Evolutionary conservation across 495 filamentous ascomycete genomes (phyloP).

Genomic region (Penicillium verhagenii): DNA sequence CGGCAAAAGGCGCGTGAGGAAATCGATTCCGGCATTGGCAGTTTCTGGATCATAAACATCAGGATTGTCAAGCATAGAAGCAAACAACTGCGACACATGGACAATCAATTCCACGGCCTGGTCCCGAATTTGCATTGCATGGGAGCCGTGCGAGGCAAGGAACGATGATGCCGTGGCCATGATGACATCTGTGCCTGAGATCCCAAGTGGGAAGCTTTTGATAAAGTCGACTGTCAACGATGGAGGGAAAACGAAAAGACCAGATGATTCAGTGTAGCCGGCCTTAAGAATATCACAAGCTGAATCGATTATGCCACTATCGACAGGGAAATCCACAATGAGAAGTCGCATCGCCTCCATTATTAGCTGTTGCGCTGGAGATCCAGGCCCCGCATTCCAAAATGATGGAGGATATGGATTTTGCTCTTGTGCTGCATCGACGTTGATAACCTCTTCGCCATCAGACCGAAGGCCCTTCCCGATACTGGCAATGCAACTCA

Average conservation of each 20-base stretch:
- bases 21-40: constrained; percentile 71
- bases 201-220: constrained; percentile 56
- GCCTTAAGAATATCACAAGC: constrained; percentile 73
- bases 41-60: constrained; percentile 70
- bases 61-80: constrained; percentile 57
- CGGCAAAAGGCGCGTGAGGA: constrained; percentile 64
- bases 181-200: constrained; percentile 68
- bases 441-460: constrained; percentile 68
- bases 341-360: constrained; percentile 48
- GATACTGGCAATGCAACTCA: constrained; percentile 73
- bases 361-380: constrained; percentile 56
- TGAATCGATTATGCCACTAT: constrained; percentile 70
- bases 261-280: constrained; percentile 75
- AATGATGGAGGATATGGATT: constrained; percentile 47
- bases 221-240: constrained; percentile 70
- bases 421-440: constrained; percentile 41
- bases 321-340: constrained; percentile 55
- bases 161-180: constrained; percentile 78
- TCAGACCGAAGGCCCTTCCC: constrained; percentile 77
- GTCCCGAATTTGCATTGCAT: constrained; percentile 49
- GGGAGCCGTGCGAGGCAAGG: constrained; percentile 57
- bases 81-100: constrained; percentile 65
- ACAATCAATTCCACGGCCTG: constrained; percentile 56
- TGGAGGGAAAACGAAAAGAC: constrained; percentile 75
- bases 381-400: constrained; percentile 59